Percentiles rank a stretch among this genome's conserved stretches.
Conservation (phyloP, 2,329 filamentous ascomycete genomes). For the Hirsutella thompsonii region DNA sequence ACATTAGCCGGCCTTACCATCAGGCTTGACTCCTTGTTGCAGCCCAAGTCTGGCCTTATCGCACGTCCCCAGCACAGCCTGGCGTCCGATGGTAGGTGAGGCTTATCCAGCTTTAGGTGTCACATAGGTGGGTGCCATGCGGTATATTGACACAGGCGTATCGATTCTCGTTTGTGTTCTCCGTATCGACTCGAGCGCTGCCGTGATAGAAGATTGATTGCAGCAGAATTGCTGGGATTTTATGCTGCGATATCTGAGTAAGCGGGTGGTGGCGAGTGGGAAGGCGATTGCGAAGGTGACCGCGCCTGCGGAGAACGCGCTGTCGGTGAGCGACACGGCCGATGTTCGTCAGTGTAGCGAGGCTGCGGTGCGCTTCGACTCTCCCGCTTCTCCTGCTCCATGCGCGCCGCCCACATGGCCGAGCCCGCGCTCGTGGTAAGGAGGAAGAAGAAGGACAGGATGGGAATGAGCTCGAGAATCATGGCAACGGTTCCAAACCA, state of each 20-base stretch:
- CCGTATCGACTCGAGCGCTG: too few relatives aligned
- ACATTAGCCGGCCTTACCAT: too few relatives aligned
- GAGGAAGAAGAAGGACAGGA: slow-evolving; percentile 88
- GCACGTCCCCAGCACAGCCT: too few relatives aligned
- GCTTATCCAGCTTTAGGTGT: too few relatives aligned
- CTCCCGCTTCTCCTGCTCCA: slow-evolving; percentile 45
- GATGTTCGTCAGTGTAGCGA: slow-evolving; percentile 3
- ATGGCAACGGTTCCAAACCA: slow-evolving; percentile 88
- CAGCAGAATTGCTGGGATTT: not conserved
- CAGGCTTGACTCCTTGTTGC: too few relatives aligned
- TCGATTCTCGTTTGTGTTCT: too few relatives aligned
- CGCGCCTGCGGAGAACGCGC: slow-evolving; percentile 2
- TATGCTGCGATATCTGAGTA: slow-evolving; percentile 14
- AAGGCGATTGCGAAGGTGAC: not conserved
- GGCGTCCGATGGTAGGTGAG: too few relatives aligned
- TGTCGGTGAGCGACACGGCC: not conserved
- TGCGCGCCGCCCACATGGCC: slow-evolving; percentile 70
- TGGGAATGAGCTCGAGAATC: slow-evolving; percentile 73
- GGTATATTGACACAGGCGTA: too few relatives aligned
- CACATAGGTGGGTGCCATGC: too few relatives aligned
- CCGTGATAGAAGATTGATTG: too few relatives aligned
- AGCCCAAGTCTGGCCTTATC: too few relatives aligned
- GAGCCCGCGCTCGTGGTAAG: slow-evolving; percentile 76
- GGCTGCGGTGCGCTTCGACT: slow-evolving; percentile 4
- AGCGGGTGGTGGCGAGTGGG: not conserved